phyloP scores from a whole-genome alignment of 306 rosid genomes.

The Vigna reflexopilosa region DNA sequence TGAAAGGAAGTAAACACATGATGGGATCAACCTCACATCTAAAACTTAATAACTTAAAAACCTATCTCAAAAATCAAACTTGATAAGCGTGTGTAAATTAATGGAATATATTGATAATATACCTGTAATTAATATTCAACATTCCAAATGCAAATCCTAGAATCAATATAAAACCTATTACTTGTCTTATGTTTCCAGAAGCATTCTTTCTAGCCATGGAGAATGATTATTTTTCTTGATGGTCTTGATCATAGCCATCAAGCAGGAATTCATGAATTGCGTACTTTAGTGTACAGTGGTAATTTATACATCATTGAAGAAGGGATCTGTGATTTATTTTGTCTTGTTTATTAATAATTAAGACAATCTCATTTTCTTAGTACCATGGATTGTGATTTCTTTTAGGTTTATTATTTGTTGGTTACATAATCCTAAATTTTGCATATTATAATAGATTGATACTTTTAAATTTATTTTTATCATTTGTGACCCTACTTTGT shows the following conservation, averaged over 20 bases:
- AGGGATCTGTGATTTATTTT: slow-evolving; percentile 5
- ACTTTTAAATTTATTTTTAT: slow-evolving; percentile 29
- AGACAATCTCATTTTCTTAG: background rate
- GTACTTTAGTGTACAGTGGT: background rate
- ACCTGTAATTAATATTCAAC: background rate
- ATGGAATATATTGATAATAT: background rate
- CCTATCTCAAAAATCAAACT: slow-evolving; percentile 6
- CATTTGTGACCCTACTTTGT: background rate
- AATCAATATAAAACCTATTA: background rate
- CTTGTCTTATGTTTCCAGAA: slow-evolving; percentile 5
- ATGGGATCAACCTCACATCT: background rate
- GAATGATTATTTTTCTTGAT: slow-evolving; percentile 6
- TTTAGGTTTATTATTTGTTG: background rate
- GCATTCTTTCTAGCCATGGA: slow-evolving; percentile 9
- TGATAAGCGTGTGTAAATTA: slow-evolving; percentile 10
- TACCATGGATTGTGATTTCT: slow-evolving; percentile 5
- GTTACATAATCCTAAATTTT: background rate
- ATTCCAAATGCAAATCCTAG: background rate
- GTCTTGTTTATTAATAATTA: background rate
- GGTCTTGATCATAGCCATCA: background rate
- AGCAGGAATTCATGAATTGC: background rate
- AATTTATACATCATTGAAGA: slow-evolving; percentile 19
- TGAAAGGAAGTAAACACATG: background rate
- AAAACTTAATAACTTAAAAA: background rate
- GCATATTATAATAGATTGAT: slow-evolving; percentile 7